Evolutionary conservation across 108 stramenopile genomes (phyloP).

Genomic region (Mayamaea pseudoterrestris): DNA sequence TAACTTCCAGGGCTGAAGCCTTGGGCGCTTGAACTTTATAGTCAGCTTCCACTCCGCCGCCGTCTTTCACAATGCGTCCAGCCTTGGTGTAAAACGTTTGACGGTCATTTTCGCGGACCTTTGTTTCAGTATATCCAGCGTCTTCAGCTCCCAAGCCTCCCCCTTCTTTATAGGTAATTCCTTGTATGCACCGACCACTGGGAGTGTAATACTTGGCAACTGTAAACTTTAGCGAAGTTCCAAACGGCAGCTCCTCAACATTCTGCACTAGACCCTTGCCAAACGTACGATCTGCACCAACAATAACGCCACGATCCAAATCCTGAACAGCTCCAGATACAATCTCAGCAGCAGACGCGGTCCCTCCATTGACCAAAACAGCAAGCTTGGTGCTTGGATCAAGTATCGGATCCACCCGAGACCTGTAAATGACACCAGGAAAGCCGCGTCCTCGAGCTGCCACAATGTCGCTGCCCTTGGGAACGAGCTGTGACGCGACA

Average conservation of each 20-base stretch:
- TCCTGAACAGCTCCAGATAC: constrained; percentile 95
- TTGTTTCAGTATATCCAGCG: constrained; percentile 37
- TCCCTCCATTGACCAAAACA: constrained; percentile 80
- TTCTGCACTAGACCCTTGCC: constrained; percentile 98
- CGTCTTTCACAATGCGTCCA: constrained; percentile 75
- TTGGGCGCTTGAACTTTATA: constrained; percentile 74
- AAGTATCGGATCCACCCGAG: constrained; percentile 68
- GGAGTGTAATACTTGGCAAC: constrained; percentile 97
- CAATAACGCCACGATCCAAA: constrained; percentile 86
- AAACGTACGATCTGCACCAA: constrained; percentile 86
- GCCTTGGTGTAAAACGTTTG: constrained; percentile 55
- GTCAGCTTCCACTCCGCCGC: constrained; percentile 89
- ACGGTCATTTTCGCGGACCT: constrained; percentile 56
- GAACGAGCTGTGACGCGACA: constrained; percentile 81
- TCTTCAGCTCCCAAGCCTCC: constrained; percentile 21
- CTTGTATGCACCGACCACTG: constrained; percentile 85
- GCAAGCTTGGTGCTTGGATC: constrained; percentile 74
- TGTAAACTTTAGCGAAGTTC: constrained; percentile 89
- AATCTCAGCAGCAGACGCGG: constrained; percentile 93
- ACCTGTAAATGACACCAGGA: constrained; percentile 70
- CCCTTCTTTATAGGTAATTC: constrained; percentile 77
- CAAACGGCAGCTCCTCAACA: constrained; percentile 78
- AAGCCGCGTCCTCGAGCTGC: constrained; percentile 86
- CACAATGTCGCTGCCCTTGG: constrained; percentile 86
- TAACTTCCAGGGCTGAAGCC: constrained; percentile 77